phyloP scores from a whole-genome alignment of 1,284 basidiomycete species.

The Ustilago vetiveriae region DNA sequence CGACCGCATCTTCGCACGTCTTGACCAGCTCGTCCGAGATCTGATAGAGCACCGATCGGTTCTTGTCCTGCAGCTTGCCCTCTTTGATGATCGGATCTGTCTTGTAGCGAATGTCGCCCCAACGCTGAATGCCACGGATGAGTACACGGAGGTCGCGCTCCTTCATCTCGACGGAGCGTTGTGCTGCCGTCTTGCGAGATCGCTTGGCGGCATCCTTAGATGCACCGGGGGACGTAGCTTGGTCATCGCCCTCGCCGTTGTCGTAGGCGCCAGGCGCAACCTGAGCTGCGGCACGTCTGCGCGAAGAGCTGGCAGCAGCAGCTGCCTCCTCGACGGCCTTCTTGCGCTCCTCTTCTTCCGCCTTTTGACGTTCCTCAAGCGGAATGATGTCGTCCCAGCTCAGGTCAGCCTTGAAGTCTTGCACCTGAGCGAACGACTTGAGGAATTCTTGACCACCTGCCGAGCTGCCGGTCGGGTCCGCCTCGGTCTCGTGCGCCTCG shows the following conservation, averaged over 20 bases:
- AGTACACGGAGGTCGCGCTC: conserved; percentile 96
- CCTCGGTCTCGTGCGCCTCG: conserved; percentile 94
- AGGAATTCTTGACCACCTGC: conserved; percentile 97
- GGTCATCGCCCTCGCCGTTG: conserved; percentile 43
- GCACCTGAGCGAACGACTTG: conserved; percentile 92
- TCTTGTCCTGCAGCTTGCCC: conserved; percentile 93
- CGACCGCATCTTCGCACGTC: conserved; percentile 83
- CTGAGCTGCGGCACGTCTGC: conserved; percentile 75
- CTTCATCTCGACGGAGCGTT: conserved; percentile 94
- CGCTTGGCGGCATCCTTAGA: conserved; percentile 69
- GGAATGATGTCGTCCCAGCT: conserved; percentile 99
- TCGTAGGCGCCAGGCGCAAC: conserved; percentile 79
- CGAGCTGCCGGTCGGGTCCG: conserved; percentile 75
- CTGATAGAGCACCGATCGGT: conserved; percentile 88
- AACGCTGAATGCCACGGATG: conserved; percentile 92
- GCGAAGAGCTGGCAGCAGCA: conserved; percentile 71
- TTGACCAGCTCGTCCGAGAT: conserved; percentile 92
- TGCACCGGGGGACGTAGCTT: conserved; percentile 51
- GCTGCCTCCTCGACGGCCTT: conserved; percentile 74
- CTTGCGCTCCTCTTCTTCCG: conserved; percentile 71
- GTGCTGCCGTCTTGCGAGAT: conserved; percentile 76
- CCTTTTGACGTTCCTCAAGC: conserved; percentile 84
- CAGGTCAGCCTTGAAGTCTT: conserved; percentile 95
- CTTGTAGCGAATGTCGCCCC: conserved; percentile 95
- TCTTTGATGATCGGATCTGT: conserved; percentile 93